These are phyloP conservation scores for Athelia psychrophila DNA, from an alignment of 1,284 basidiomycete species.

Conservation along the genomic window DNA sequence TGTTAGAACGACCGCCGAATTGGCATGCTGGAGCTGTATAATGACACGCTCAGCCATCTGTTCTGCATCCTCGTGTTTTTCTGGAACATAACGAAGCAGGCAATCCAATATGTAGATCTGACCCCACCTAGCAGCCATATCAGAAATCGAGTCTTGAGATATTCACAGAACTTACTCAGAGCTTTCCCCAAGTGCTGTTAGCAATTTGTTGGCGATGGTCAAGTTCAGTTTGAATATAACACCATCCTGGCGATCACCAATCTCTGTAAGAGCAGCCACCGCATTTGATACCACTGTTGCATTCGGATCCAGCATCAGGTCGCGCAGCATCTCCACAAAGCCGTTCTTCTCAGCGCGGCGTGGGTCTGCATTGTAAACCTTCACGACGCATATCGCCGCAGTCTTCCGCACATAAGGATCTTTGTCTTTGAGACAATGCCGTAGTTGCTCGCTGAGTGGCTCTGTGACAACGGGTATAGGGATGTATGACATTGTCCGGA, in stretches of 20 bases:
- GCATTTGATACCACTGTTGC: slow-evolving; percentile 95
- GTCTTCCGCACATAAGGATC: slow-evolving; percentile 98
- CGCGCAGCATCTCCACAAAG: slow-evolving; percentile 84
- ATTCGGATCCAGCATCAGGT: slow-evolving; percentile 89
- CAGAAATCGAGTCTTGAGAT: background rate
- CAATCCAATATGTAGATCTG: slow-evolving; percentile 98
- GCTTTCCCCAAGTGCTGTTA: slow-evolving; percentile 84
- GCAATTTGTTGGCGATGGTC: slow-evolving; percentile 80
- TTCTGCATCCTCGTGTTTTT: slow-evolving; percentile 87
- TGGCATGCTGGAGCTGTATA: slow-evolving; percentile 88
- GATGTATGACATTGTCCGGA: slow-evolving; percentile 96
- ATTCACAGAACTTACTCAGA: slow-evolving; percentile 68
- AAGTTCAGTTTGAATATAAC: slow-evolving; percentile 87
- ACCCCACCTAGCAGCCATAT: slow-evolving; percentile 74
- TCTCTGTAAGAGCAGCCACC: slow-evolving; percentile 90
- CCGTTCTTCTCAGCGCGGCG: slow-evolving; percentile 81
- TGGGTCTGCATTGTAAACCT: slow-evolving; percentile 85
- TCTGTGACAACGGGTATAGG: slow-evolving; percentile 80
- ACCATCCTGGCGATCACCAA: slow-evolving; percentile 86
- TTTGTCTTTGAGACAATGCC: slow-evolving; percentile 85
- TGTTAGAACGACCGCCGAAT: slow-evolving; percentile 93
- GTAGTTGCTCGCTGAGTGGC: slow-evolving; percentile 79
- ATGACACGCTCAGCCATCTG: slow-evolving; percentile 92
- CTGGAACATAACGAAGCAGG: slow-evolving; percentile 89
- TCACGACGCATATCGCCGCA: slow-evolving; percentile 91